Percentiles rank a stretch among this genome's conserved stretches.
Evolutionary conservation across 805 yeast species (phyloP).

Genomic region (Myxozyma lipomycoides): DNA sequence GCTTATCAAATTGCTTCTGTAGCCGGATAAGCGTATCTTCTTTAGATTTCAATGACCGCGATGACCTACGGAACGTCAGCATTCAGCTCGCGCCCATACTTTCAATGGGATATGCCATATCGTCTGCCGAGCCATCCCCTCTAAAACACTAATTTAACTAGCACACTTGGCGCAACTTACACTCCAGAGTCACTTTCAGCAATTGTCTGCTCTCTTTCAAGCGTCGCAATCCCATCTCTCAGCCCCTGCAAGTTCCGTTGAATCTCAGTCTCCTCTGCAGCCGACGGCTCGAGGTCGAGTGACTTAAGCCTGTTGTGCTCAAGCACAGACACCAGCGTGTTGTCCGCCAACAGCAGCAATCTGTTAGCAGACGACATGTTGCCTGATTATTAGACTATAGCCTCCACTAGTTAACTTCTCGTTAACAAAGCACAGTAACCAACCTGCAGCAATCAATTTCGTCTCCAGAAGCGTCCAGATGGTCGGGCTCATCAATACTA

Average conservation of each 20-base stretch:
- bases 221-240: conserved; percentile 29
- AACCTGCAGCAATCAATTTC: too few species aligned
- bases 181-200: conserved; percentile 13
- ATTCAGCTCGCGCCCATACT: background rate
- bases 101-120: background rate
- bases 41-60: conserved; percentile 10
- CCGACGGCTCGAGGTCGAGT: conserved; percentile 32
- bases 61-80: conserved; percentile 9
- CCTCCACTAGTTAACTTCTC: background rate
- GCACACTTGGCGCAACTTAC: conserved; percentile 9
- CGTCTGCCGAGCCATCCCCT: too few species aligned
- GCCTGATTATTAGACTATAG: background rate
- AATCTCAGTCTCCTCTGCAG: conserved; percentile 34
- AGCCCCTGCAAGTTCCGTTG: conserved; percentile 29
- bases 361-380: conserved; percentile 5
- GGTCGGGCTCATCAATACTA: too few species aligned
- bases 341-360: conserved; percentile 33
- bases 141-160: too few species aligned
- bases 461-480: too few species aligned
- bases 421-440: too few species aligned
- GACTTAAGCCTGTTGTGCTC: conserved; percentile 34
- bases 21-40: conserved; percentile 24
- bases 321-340: conserved; percentile 34
- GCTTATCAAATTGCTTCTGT: conserved; percentile 27
- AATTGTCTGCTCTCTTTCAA: conserved; percentile 29